phyloP scores from a whole-genome alignment of 805 yeast species.

The Starmerella vaccinii region DNA sequence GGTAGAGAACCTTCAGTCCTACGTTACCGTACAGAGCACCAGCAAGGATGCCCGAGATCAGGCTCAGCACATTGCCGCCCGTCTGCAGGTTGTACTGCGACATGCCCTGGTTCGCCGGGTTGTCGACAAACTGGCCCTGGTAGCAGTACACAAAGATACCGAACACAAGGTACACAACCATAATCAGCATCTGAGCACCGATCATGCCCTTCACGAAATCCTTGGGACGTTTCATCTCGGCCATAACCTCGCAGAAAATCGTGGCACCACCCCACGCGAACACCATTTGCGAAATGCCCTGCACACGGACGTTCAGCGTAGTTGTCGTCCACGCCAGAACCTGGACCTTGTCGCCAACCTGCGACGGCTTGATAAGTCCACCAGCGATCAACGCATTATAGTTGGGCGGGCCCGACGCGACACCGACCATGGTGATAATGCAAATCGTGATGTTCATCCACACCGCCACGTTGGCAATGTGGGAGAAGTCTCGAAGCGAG shows the following conservation, averaged over 20 bases:
- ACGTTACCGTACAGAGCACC: constrained; percentile 40
- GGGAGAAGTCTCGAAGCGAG: constrained; percentile 34
- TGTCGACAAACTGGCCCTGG: constrained; percentile 37
- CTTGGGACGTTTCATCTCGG: constrained; percentile 41
- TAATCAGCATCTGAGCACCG: constrained; percentile 36
- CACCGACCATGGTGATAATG: constrained; percentile 39
- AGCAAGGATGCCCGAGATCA: constrained; percentile 37
- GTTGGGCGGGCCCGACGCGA: constrained; percentile 31
- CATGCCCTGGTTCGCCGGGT: constrained; percentile 37
- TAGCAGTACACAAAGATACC: constrained; percentile 38
- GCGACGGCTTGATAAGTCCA: not conserved
- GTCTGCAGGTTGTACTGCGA: constrained; percentile 30
- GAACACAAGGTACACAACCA: constrained; percentile 34
- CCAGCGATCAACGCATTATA: constrained; percentile 18
- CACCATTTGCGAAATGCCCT: constrained; percentile 36
- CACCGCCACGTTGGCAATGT: constrained; percentile 38
- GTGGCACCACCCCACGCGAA: constrained; percentile 46
- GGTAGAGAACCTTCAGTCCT: constrained; percentile 39
- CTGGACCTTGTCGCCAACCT: not conserved
- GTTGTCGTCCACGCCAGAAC: constrained; percentile 4
- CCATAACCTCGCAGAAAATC: constrained; percentile 40
- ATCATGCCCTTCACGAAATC: constrained; percentile 43
- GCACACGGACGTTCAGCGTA: constrained; percentile 11
- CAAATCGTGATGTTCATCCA: constrained; percentile 40
- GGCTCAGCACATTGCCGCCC: constrained; percentile 32